These are phyloP conservation scores for Chlamydomonas schloesseri DNA, from an alignment of 139 green algal genomes.

Conservation along the genomic window DNA sequence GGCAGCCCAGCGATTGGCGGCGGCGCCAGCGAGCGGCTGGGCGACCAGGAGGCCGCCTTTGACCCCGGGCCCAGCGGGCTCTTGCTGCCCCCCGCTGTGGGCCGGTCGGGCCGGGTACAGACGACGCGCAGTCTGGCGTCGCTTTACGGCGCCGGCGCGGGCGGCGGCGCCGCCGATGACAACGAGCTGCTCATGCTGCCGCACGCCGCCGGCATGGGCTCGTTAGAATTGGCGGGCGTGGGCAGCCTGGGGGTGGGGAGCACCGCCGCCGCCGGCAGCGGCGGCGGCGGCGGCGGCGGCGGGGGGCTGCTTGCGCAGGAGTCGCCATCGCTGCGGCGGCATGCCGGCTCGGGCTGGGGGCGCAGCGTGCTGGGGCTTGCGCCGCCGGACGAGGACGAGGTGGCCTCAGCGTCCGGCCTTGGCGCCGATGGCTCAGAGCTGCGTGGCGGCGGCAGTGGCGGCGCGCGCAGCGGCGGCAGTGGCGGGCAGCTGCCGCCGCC, in stretches of 20 bases:
- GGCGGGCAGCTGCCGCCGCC: background rate
- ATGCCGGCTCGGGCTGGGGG: background rate
- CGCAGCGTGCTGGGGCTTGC: background rate
- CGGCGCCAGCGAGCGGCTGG: background rate
- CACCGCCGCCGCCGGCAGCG: too few species aligned
- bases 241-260: too few species aligned
- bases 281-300: too few species aligned
- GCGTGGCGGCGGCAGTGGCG: background rate
- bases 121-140: background rate
- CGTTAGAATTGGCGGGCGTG: background rate
- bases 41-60: too few species aligned
- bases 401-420: conserved; percentile 2
- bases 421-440: conserved; percentile 14
- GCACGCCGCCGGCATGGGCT: background rate
- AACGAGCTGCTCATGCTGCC: background rate
- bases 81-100: background rate
- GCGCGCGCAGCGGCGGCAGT: too few species aligned
- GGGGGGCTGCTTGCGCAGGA: too few species aligned
- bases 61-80: background rate
- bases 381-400: conserved; percentile 1
- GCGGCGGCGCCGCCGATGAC: background rate
- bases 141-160: too few species aligned
- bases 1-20: background rate
- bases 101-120: background rate
- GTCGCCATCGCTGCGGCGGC: background rate